Percentiles rank a stretch among this genome's conserved stretches.
Evolutionary conservation across 192 early-diverging fungal genomes (phyloP).

Genomic region (Coemansia sp.): DNA sequence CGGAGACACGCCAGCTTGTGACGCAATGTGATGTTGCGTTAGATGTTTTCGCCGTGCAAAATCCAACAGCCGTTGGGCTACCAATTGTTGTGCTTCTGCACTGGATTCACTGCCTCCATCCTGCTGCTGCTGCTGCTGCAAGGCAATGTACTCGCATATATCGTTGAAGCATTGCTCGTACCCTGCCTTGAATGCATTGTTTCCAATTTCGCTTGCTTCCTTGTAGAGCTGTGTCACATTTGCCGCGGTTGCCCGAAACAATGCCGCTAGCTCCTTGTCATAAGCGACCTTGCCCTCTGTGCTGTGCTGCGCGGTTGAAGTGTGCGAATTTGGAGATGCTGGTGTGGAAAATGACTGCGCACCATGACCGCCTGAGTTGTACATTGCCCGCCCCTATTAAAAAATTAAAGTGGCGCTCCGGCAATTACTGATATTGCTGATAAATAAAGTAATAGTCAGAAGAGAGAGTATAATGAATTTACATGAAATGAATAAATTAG

Average conservation of each 20-base stretch:
- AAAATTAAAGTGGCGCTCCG: slow-evolving; percentile 2
- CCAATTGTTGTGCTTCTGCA: slow-evolving; percentile 12
- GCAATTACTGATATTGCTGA: not conserved
- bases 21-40: slow-evolving; percentile 15
- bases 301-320: slow-evolving; percentile 7
- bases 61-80: slow-evolving; percentile 35
- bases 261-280: slow-evolving; percentile 42
- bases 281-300: slow-evolving; percentile 27
- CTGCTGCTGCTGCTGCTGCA: not conserved
- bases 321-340: slow-evolving; percentile 35
- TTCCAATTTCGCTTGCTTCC: slow-evolving; percentile 47
- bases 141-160: slow-evolving; percentile 39
- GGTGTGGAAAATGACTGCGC: slow-evolving; percentile 48
- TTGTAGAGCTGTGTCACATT: slow-evolving; percentile 55
- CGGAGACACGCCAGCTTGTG: not conserved
- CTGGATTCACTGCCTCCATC: not conserved
- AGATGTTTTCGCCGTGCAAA: slow-evolving; percentile 46
- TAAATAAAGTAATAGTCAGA: not conserved
- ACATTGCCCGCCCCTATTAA: slow-evolving; percentile 23
- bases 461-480: slow-evolving; percentile 1
- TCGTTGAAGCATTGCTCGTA: slow-evolving; percentile 55
- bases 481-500: slow-evolving; percentile 1
- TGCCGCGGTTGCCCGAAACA: slow-evolving; percentile 50
- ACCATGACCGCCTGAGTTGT: slow-evolving; percentile 27
- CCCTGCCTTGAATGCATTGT: slow-evolving; percentile 43